Percentiles rank a stretch among this genome's conserved stretches.
phyloP scores from a whole-genome alignment of 139 green algal species.

The Chlamydomonas sp. region DNA sequence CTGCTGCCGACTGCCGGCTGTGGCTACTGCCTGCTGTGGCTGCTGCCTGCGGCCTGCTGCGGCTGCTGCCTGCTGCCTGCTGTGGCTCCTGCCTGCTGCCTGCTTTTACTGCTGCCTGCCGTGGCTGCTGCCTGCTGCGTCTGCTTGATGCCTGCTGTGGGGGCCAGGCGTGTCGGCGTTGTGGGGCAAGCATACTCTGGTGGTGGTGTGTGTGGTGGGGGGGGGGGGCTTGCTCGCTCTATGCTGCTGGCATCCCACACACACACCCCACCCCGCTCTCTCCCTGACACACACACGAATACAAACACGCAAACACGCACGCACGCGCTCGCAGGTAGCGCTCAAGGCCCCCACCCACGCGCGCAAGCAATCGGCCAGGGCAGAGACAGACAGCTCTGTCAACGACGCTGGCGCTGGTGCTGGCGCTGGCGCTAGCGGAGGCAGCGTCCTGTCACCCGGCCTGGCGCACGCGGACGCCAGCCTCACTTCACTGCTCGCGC shows the following conservation, averaged over 20 bases:
- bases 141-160: background rate
- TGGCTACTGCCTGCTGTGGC: background rate
- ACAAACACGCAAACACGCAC: too few species aligned
- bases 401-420: too few species aligned
- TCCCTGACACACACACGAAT: background rate
- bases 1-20: background rate
- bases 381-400: too few species aligned
- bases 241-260: background rate
- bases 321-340: constrained; percentile 5
- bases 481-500: too few species aligned
- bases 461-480: too few species aligned
- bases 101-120: background rate
- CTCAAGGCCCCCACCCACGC: constrained; percentile 12
- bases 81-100: background rate
- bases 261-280: background rate
- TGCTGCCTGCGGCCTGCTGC: background rate
- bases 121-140: background rate
- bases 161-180: too few species aligned
- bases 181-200: background rate
- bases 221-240: background rate
- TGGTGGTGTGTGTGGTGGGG: background rate
- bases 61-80: background rate
- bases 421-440: too few species aligned
- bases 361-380: too few species aligned
- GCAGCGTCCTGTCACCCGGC: too few species aligned